Base-by-base conservation (phyloP, 1,284 basidiomycete genomes). In the Abortiporus biennis region DNA sequence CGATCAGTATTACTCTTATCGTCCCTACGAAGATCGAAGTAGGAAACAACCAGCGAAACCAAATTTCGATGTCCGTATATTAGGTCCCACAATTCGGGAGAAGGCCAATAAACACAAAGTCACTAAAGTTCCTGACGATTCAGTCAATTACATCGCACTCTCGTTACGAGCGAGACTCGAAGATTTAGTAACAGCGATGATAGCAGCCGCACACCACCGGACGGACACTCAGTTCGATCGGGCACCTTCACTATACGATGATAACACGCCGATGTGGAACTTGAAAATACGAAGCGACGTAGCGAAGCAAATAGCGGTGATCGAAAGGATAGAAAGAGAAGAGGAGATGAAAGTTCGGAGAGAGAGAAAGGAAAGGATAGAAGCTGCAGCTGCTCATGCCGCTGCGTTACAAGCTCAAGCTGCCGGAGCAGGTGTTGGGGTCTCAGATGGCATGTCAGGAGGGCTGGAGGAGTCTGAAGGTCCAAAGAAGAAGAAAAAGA, bases 401-500 rank as follows among this genome's bases (percentile, higher is more conserved):
- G 78, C 78, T 0, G 74, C 72, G 13, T 63, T 83, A 32, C 78
- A 76, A 0, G 73, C 77, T 16, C 78, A 81, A 46, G 67, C 69
- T 3, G 66, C 65, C 21, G 73, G 72, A 4, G 66, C 65, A 21
- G 73, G 73, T 23, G 50, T 47, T 16, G 38, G 38, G 3, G 37
- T 20, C 5, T 8, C 8, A 13, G 33, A 19, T 17, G 37, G 37
- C 12, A 15, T n/a, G 5, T 20, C 4, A 3, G 38, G 32, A 57
- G 58, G 54, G 3, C 57, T 71, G 8, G 73, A 68, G 3, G 74
- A 65, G 31, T 73, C 69, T n/a, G 72, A 69, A 23, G 65, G 74
- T 36, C 67, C 69, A 43, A 88, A 87, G 69, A 87, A 86, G 68
- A 89, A 90, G 64, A 77, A 81, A 62, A 88, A 89, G 58, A 85